Base-by-base conservation (phyloP, 768 basidiomycete genomes). In the Chalciporus sphaerocephalus region DNA sequence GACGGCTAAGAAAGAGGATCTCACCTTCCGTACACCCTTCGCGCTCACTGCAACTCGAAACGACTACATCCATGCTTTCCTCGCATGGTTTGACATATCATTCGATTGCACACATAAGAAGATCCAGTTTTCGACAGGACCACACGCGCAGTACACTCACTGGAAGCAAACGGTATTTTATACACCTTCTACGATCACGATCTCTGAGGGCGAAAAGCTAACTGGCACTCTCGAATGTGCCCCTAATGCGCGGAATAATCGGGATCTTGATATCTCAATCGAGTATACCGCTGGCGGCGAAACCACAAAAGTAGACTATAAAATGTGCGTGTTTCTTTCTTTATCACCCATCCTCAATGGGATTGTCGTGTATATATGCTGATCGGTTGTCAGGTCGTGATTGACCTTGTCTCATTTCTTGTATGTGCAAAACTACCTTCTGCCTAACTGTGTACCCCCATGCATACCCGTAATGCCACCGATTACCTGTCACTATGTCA, bases 81-180 rank as follows among this genome's bases (percentile, higher is more conserved):
- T 99, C 40, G 93, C 92, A 25, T 99, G 96, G 96, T 99, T 99
- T 70, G 96, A 99, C 66, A 87, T 95, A 61, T 77, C 83, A 33
- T 99, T 99, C 72, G 86, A 89, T 46, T 92, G 87, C 65, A 92
- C 92, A 45, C 96, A 98, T 75, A 96, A 92, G 69, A 90, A 88
- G 62, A 84, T 94, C 51, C 81, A 83, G 59, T 99, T 99, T 70
- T 95, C 92, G 37, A 99, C 96, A 11, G 96, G 96, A 11, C 96
- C 96, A 12, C 96, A 98, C 58, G 90, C 94, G 44, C 87, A 92
- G 67, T 93, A 93, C 70, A 93, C 91, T 21, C 91, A 93, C 65
- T 93, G 91, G 91, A 93, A 93, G 92, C 91, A 97, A 79, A 97
- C 94, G 46, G 96, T 99, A 17, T 98, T 99, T 74, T 99, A 99